Evolutionary conservation across 768 basidiomycete genomes (phyloP), one percentile per base, ranked within the genome.

Genomic region (Tremella yokohamensis): DNA sequence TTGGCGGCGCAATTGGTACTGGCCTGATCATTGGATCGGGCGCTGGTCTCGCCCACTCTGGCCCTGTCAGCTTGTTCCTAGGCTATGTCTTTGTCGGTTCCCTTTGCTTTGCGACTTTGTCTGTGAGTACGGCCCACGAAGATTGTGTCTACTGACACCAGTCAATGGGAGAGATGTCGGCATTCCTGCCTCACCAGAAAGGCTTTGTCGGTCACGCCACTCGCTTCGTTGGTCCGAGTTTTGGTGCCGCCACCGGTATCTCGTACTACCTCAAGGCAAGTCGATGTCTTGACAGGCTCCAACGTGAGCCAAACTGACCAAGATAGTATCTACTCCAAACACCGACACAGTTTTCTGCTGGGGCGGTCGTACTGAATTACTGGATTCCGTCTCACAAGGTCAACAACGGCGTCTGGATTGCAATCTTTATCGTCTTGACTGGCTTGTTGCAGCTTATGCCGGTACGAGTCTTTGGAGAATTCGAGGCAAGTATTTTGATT

Each of bases 1-100:
- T 54, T 18, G 53, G 60, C 20, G 63, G 63, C 11, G 63, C 63
- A 25, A 61, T 65, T 44, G 63, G 63, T 40, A 65, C 61, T 49
- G 64, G 64, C 56, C 40, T 65, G 13, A 57, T 65, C 51, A 65
- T 65, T 40, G 64, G 61, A 40, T 62, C 61, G 11, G 64, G 64
- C 29, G 53, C 39, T 16, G 56, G 61, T 24, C 45, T 65, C n/a
- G 45, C 53, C 34, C 53, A 58, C 34, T 51, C 61, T 22, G 64
- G 64, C 38, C 64, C 64, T 38, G 64, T 54, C 15, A 42, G 57
- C 49, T 42, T 65, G 16, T 57, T 58, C 24, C 52, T 62, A 15
- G 56, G 34, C 1, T 57, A 26, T 26, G 24, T 44, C 24, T 57
- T 53, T 13, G 60, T 61, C 22, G 60, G 47, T 3, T 25, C 57